Base-by-base conservation (phyloP, 495 filamentous ascomycete genomes). In the Neurospora sp. region DNA sequence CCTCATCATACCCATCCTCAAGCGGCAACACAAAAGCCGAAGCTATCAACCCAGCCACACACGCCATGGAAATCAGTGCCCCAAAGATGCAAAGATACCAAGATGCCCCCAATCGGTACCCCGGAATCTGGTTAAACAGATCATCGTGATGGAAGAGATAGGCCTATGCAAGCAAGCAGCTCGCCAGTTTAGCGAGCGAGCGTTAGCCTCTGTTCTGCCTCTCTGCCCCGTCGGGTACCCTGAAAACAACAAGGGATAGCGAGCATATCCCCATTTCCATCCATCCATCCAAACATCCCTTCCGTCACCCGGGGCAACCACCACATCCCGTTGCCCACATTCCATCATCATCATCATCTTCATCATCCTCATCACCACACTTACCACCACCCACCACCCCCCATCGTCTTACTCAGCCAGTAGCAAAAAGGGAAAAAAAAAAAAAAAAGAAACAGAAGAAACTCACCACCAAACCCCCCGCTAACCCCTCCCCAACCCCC, bases 121-220 rank as follows among this genome's bases (percentile, higher is more conserved):
- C 95, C 2, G 84, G 83, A 22, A 90, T 87, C 77, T 91, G 90
- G 27, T 16, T 31, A 80, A 97, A 98, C 61, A 93, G 88, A 69
- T 92, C 90, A 75, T 97, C 94, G 78, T 93, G 87, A 72, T 97
- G 91, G 81, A 89, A 95, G 3, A 97, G 84, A 77, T 93, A 95
- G 68, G 91, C 88, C 91, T 97, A 76, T 59, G 69, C 53, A 42
- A 76, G 68, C 38, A n/a, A 37, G n/a, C 27, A 39, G 70, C 61
- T 70, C 16, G 41, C 14, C 27, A 70, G 42, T 27, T 20, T 40
- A 20, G 69, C 42, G 42, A 31, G 42, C 68, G 40, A 31, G 10
- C 6, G 40, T 31, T 40, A 48, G 40, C 20, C 69, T 22, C 14
- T 44, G 40, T 41, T 16, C 31, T 41, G 27, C 35, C 31, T 38